These are phyloP conservation scores for Pseudoturritis turrita DNA, from an alignment of 345 rosid species.

Conservation along the genomic window DNA sequence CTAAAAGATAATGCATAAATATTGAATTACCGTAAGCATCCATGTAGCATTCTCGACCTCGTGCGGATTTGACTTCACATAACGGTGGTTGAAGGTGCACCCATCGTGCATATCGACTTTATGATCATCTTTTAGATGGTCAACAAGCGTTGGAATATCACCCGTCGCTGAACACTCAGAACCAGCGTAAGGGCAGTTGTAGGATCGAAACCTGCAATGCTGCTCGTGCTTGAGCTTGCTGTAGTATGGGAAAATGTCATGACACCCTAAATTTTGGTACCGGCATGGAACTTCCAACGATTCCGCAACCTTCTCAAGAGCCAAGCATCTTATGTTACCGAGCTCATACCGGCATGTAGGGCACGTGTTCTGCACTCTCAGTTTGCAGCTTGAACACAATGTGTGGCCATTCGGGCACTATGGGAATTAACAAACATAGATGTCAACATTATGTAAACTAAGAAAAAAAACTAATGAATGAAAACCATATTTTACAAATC, in stretches of 20 bases:
- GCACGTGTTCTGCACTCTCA: constrained; percentile 64
- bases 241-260: constrained; percentile 73
- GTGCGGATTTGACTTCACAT: constrained; percentile 75
- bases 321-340: constrained; percentile 89
- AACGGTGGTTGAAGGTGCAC: constrained; percentile 78
- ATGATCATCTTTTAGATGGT: constrained; percentile 82
- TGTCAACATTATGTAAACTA: background rate
- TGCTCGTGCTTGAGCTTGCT: constrained; percentile 81
- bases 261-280: constrained; percentile 66
- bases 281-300: constrained; percentile 81
- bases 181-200: constrained; percentile 84
- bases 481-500: background rate
- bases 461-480: background rate
- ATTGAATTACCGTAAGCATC: constrained; percentile 79
- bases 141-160: constrained; percentile 61
- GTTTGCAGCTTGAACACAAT: constrained; percentile 70
- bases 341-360: constrained; percentile 87
- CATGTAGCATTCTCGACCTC: constrained; percentile 97
- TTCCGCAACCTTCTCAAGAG: constrained; percentile 79
- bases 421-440: background rate
- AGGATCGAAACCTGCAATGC: constrained; percentile 65
- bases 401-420: constrained; percentile 94
- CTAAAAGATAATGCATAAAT: background rate
- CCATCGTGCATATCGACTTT: constrained; percentile 94
- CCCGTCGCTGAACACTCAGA: constrained; percentile 80